Percentiles rank a stretch among this genome's conserved stretches.
These are phyloP conservation scores for Oidiodendron maius DNA, from an alignment of 495 filamentous ascomycete species.

Conservation along the genomic window DNA sequence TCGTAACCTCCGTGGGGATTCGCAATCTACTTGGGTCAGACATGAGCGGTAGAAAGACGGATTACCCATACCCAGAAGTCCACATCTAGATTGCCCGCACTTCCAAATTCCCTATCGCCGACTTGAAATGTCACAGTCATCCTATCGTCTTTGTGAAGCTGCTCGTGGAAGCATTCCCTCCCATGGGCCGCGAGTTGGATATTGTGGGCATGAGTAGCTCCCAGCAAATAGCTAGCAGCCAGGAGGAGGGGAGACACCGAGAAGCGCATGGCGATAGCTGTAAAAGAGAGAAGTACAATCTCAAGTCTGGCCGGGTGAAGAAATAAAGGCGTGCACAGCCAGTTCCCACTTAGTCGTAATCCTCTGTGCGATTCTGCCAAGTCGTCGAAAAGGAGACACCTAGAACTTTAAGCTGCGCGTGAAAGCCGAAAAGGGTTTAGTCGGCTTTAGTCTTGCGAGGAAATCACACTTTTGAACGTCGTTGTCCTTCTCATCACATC, in stretches of 20 bases:
- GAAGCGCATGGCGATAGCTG: conserved; percentile 44
- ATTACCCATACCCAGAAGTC: conserved; percentile 83
- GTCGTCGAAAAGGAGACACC: conserved; percentile 7
- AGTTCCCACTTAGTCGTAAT: no score
- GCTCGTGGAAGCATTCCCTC: conserved; percentile 96
- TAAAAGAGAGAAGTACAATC: neutral
- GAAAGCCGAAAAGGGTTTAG: neutral
- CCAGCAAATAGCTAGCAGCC: conserved; percentile 55
- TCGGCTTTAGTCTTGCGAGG: neutral
- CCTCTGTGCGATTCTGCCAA: no score
- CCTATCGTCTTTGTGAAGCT: conserved; percentile 84
- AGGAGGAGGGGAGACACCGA: conserved; percentile 52
- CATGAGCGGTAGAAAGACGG: neutral
- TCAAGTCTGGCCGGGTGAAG: neutral
- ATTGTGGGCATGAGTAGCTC: conserved; percentile 72
- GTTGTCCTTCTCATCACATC: conserved; percentile 16
- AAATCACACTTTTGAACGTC: conserved; percentile 4
- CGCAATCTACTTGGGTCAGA: conserved; percentile 59
- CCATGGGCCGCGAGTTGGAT: conserved; percentile 89
- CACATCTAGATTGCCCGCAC: conserved; percentile 89
- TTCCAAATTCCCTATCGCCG: conserved; percentile 92
- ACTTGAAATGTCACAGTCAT: conserved; percentile 99
- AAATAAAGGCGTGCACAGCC: neutral
- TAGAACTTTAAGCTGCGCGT: neutral
- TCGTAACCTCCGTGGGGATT: conserved; percentile 70